Percentiles rank a stretch among this genome's conserved stretches.
These are phyloP conservation scores for Carex cristatella DNA, from an alignment of 176 grass and related monocot genomes.

Conservation along the genomic window DNA sequence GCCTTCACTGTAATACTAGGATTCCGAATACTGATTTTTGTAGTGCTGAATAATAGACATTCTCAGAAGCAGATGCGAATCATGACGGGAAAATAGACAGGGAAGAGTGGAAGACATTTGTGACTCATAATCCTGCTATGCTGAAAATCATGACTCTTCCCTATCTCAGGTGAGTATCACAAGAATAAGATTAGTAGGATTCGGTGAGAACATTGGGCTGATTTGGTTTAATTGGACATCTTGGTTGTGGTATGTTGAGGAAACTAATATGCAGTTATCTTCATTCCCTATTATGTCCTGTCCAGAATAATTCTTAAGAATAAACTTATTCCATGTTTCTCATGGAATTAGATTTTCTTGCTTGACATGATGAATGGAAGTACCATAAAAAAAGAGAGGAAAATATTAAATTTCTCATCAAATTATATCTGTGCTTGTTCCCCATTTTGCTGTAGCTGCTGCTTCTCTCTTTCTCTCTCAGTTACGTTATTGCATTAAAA, in stretches of 20 bases:
- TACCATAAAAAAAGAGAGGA: not conserved
- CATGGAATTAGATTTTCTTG: not conserved
- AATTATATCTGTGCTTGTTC: not conserved
- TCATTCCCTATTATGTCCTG: not conserved
- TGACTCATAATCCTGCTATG: constrained; percentile 78
- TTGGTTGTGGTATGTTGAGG: constrained; percentile 3
- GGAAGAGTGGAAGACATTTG: constrained; percentile 87
- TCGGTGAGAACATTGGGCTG: not conserved
- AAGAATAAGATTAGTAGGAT: not conserved
- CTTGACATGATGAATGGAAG: not conserved
- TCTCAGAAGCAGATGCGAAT: constrained; percentile 79
- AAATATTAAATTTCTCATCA: not conserved
- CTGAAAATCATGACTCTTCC: constrained; percentile 98
- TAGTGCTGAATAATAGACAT: constrained; percentile 59
- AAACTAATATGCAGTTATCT: constrained; percentile 34
- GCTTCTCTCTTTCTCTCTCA: not conserved
- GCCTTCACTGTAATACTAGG: not conserved
- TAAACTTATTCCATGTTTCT: not conserved
- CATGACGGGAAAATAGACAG: constrained; percentile 94
- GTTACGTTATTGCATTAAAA: not conserved
- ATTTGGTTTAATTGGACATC: not conserved
- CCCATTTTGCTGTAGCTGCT: not conserved
- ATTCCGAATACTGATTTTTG: constrained; percentile 15
- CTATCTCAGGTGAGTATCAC: constrained; percentile 75
- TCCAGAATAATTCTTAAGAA: not conserved